Evolutionary conservation across 129 eudicot species (phyloP).

Genomic region (Lactuca sativa): DNA sequence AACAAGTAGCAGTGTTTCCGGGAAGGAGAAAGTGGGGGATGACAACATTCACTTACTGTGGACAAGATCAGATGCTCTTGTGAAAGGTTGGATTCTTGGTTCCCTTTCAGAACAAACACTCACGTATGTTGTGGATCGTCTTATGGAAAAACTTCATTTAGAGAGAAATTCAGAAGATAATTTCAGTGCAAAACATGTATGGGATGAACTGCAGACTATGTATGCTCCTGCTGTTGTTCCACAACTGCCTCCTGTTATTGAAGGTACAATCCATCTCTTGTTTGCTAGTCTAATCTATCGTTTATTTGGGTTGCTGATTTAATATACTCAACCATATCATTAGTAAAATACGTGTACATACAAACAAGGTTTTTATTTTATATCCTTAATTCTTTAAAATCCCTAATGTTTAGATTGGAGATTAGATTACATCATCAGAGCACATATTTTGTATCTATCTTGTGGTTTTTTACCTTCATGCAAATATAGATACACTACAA

Average conservation of each 20-base stretch:
- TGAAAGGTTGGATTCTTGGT: background rate
- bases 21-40: background rate
- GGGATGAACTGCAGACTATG: constrained; percentile 12
- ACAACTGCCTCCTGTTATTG: background rate
- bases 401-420: too few species aligned
- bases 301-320: too few species aligned
- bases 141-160: background rate
- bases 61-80: constrained; percentile 15
- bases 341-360: too few species aligned
- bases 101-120: constrained; percentile 9
- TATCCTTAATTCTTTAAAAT: too few species aligned
- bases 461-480: too few species aligned
- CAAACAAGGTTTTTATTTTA: too few species aligned
- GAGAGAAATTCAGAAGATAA: background rate
- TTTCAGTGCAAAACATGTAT: constrained; percentile 25
- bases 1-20: background rate
- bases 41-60: background rate
- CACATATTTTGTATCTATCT: too few species aligned
- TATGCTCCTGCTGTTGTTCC: background rate
- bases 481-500: too few species aligned
- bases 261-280: too few species aligned
- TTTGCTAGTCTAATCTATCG: too few species aligned
- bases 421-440: too few species aligned
- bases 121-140: background rate
- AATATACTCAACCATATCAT: too few species aligned